Base-by-base conservation (phyloP, 2,329 filamentous ascomycete genomes). In the Lasiodiplodia citricola region DNA sequence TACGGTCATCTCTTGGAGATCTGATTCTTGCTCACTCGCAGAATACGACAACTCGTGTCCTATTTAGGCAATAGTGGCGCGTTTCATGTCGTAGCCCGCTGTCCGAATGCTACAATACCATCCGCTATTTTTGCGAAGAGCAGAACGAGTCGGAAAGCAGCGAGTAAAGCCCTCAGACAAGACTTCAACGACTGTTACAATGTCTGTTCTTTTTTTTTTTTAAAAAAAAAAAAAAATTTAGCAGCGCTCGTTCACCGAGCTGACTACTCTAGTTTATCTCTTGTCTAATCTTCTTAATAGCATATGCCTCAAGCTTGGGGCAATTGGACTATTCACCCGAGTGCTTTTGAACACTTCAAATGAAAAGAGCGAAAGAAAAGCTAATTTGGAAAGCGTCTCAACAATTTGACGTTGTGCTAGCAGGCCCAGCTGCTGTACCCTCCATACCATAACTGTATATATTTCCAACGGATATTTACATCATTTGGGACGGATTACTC, bases 11-110 rank as follows among this genome's bases (percentile, higher is more conserved):
- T 51, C 31, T 14, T 51, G 58, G 13, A n/a, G 14, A n/a, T 16
- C 13, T 7, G 25, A 7, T 51, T 25, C 55, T n/a, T 37, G 57
- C 31, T 25, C 41, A 18, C 28, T 16, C 25, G 25, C 25, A 21
- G 41, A 23, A 63, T 50, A 63, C 44, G 58, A 31, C 28, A 28
- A 63, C 58, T 63, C 58, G 58, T 63, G 25, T 63, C 58, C 41
- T 11, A 8, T 13, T 38, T 21, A 51, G 28, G 58, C 38, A 63
- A n/a, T 47, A 21, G 28, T 51, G 25, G 41, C 58, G 41, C 25
- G 41, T 35, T 25, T 51, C 38, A 38, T 35, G 41, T 62, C 41
- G 41, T 25, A 28, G 35, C 10, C 56, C 13, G 23, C 13, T 41
- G 10, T 25, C 10, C 35, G 58, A 28, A 21, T 50, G 25, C 41